Evolutionary conservation across 495 filamentous ascomycete species (phyloP), one percentile per base, ranked within the genome.

Genomic region (Xylaria flabelliformis): DNA sequence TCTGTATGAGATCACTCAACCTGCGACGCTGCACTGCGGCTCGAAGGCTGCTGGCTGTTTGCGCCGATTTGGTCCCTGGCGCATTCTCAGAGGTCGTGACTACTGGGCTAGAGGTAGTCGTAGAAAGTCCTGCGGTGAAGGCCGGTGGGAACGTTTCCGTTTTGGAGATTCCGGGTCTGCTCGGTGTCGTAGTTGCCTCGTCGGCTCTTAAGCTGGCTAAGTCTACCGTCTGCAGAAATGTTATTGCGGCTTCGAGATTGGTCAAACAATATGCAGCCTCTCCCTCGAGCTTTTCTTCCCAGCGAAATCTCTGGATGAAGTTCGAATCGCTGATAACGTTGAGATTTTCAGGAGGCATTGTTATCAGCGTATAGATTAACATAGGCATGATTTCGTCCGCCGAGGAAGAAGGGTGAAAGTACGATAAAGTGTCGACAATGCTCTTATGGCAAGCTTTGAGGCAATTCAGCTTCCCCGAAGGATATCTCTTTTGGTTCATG

Each of bases 141-240:
- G 86, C 85, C 21, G 84, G 84, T 3, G 84, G 82, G 36, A 88
- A 85, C 1, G 83, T 85, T 59, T 89, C 83, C 5, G 80, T 88
- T 44, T 84, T 81, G 1, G 89, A 84, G 70, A 83, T 86, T 19
- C 80, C 79, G 10, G 85, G 75, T 75, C 91, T 93, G 34, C 83
- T 74, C 19, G 91, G 91, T 0, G 92, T 91, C 0, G 84, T 84
- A 26, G 83, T 83, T 17, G 85, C 77, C 76, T 95, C 94, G 70
- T 97, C 93, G n/a, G 92, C 91, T 67, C 95, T 90, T 13, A 99
- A 86, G 59, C 91, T 97, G 17, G 94, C 93, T 10, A 99, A 88
- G 78, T 99, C 96, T 36, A 99, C 95, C 32, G 96, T 98, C 76
- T 98, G 95, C n/a, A 99, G 84, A 77, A 99, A 99, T 66, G 91